Percentiles rank a stretch among this genome's conserved stretches.
phyloP scores from a whole-genome alignment of 2,329 filamentous ascomycete genomes.

The Ascochyta clinopodiicola region DNA sequence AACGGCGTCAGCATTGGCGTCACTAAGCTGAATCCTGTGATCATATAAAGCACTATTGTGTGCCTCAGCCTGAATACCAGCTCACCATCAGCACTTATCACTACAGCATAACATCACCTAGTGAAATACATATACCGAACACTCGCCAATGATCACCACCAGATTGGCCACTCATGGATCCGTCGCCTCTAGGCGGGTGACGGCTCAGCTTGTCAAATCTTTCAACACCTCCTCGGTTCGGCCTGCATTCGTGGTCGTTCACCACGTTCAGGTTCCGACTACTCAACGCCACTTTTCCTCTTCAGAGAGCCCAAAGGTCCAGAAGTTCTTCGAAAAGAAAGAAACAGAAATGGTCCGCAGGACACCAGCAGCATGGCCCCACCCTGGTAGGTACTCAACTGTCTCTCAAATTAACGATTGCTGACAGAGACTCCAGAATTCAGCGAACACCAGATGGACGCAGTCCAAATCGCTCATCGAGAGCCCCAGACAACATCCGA shows the following conservation, averaged over 20 bases:
- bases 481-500: constrained; percentile 76
- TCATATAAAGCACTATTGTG: constrained; percentile 37
- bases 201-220: constrained; percentile 47
- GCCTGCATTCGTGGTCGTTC: constrained; percentile 42
- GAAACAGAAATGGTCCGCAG: constrained; percentile 54
- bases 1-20: constrained; percentile 23
- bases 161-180: constrained; percentile 32
- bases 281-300: constrained; percentile 52
- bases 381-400: constrained; percentile 48
- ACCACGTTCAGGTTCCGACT: constrained; percentile 30
- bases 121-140: constrained; percentile 14
- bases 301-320: constrained; percentile 41
- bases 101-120: constrained; percentile 9
- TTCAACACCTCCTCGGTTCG: constrained; percentile 45
- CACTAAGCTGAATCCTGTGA: constrained; percentile 15
- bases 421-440: constrained; percentile 58
- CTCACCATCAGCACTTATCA: constrained; percentile 23
- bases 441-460: constrained; percentile 78
- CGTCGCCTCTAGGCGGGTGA: constrained; percentile 45
- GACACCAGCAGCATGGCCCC: constrained; percentile 57
- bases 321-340: constrained; percentile 56
- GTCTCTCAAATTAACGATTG: background rate
- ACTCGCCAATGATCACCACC: constrained; percentile 38
- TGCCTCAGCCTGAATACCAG: constrained; percentile 27
- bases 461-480: constrained; percentile 78